A percentile compares a stretch with the other conserved stretches of the same genome.
Conservation (phyloP, 2,329 filamentous ascomycete species). For the Colletotrichum cordylinicola region DNA sequence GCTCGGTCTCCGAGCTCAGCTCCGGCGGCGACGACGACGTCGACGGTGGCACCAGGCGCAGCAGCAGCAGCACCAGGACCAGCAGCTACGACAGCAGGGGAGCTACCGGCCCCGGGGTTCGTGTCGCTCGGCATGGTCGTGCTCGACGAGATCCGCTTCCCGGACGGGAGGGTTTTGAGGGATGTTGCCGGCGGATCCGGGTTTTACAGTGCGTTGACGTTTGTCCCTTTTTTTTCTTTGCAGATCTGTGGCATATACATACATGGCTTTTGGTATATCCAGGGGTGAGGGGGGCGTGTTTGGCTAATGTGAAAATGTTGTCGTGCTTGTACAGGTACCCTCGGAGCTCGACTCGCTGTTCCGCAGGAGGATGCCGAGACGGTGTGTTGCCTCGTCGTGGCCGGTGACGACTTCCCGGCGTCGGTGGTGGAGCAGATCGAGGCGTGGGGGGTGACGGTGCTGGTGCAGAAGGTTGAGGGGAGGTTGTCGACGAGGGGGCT, state of each 20-base stretch:
- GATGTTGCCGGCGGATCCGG: conserved; percentile 9
- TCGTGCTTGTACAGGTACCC: not conserved
- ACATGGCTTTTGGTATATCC: not conserved
- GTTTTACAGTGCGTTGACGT: not conserved
- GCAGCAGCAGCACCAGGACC: not conserved
- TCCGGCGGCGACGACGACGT: not conserved
- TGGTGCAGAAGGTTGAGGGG: not conserved
- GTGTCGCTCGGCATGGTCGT: conserved; percentile 18
- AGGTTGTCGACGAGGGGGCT: not conserved
- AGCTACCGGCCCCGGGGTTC: not conserved
- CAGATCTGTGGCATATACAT: not conserved
- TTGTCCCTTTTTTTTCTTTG: not conserved
- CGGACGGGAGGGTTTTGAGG: not conserved
- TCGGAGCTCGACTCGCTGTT: conserved; percentile 12
- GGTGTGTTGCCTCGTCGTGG: not conserved
- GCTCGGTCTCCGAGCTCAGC: not conserved
- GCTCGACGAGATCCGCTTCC: conserved; percentile 9
- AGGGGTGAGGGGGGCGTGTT: rapidly evolving
- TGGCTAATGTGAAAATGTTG: not conserved
- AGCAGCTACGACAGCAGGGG: not conserved
- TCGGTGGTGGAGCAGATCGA: not conserved
- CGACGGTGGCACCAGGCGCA: not conserved
- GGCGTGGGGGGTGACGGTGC: not conserved
- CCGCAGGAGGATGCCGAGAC: not conserved
- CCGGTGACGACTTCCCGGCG: not conserved